Conservation (phyloP, 345 rosid genomes). For the Mangifera indica region DNA sequence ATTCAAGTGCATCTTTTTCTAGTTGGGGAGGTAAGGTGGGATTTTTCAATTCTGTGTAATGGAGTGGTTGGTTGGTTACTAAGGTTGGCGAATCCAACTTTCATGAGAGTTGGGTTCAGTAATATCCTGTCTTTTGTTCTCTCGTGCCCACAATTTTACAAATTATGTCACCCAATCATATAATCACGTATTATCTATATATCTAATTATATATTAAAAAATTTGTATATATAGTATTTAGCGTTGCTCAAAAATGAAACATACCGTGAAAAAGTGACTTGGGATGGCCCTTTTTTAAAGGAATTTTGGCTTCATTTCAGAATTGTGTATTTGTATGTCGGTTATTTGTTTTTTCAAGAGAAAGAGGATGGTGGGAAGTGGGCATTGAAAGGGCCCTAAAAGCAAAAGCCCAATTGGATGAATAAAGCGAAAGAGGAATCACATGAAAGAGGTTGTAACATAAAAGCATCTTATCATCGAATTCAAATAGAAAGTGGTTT, state of each 20-base stretch:
- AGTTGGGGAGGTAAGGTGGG: constrained; percentile 12
- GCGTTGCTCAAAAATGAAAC: no score
- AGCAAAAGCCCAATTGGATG: not conserved
- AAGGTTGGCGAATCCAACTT: constrained; percentile 22
- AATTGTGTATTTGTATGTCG: no score
- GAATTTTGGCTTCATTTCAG: no score
- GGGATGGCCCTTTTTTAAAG: no score
- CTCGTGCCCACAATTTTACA: constrained; percentile 25
- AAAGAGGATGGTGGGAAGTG: no score
- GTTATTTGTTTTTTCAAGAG: no score
- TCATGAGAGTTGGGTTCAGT: constrained; percentile 9
- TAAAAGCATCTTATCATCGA: constrained; percentile 16
- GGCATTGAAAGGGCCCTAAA: not conserved
- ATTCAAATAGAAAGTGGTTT: constrained; percentile 5
- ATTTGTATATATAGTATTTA: no score
- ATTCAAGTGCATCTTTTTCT: constrained; percentile 2
- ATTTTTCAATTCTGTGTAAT: not conserved
- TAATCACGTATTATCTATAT: no score
- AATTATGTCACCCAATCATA: no score
- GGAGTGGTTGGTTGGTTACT: not conserved
- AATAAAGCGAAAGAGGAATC: not conserved
- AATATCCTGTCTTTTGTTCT: constrained; percentile 22
- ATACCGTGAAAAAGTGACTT: no score
- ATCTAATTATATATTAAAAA: no score
- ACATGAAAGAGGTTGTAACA: not conserved